Evolutionary conservation across 352 stramenopile genomes (phyloP).

Genomic region (Pelagophyceae sp.): DNA sequence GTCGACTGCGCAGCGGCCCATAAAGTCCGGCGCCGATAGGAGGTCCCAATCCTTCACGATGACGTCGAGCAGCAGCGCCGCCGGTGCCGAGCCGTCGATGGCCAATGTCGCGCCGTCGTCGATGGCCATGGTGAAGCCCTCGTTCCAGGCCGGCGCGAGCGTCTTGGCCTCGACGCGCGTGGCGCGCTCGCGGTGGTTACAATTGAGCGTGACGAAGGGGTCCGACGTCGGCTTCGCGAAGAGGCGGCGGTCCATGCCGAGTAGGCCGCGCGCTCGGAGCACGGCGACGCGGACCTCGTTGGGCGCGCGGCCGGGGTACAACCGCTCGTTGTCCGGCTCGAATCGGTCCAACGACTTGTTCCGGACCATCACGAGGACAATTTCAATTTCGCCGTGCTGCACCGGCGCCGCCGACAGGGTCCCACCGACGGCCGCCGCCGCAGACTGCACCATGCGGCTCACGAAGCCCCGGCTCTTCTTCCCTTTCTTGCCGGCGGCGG

Average conservation of each 20-base stretch:
- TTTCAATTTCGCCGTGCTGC: neutral
- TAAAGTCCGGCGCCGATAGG: neutral
- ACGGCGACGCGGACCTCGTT: neutral
- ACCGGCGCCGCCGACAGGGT: too few relatives aligned
- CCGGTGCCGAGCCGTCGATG: constrained; percentile 21
- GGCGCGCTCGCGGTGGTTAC: neutral
- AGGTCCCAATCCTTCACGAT: neutral
- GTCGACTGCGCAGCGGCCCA: neutral
- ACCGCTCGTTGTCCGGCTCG: neutral
- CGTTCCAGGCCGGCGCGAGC: constrained; percentile 22
- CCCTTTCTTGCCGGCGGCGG: neutral
- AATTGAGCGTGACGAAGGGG: constrained; percentile 21
- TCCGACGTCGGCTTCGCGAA: constrained; percentile 6
- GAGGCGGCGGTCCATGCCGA: neutral
- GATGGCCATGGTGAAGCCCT: constrained; percentile 18
- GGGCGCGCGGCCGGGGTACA: neutral
- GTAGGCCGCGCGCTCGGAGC: neutral
- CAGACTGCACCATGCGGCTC: neutral
- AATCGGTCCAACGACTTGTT: neutral
- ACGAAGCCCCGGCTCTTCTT: neutral
- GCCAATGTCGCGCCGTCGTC: constrained; percentile 22
- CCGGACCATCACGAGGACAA: neutral
- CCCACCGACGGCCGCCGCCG: neutral
- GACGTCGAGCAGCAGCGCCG: neutral
- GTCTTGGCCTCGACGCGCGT: constrained; percentile 13